Conservation (phyloP, 768 basidiomycete genomes). For the Lyophyllum shimeji region DNA sequence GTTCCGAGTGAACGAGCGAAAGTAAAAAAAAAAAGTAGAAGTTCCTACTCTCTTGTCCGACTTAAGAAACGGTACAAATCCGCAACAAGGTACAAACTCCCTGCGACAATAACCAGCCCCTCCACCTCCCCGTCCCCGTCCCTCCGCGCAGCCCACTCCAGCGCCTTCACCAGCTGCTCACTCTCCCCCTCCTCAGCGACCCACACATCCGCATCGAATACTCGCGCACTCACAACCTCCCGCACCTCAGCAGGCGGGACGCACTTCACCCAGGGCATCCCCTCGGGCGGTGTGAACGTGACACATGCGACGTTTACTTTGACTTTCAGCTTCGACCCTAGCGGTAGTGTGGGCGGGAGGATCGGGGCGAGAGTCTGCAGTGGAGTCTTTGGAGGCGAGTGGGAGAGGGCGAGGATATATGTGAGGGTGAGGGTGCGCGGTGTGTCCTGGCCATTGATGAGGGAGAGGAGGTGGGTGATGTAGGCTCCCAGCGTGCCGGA, state of each 20-base stretch:
- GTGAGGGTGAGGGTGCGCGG: slow-evolving; percentile 48
- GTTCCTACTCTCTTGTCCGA: too few species aligned
- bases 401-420: slow-evolving; percentile 80
- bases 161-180: slow-evolving; percentile 30
- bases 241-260: slow-evolving; percentile 53
- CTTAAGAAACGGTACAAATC: slow-evolving; percentile 62
- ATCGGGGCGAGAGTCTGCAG: slow-evolving; percentile 69
- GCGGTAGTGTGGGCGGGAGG: slow-evolving; percentile 40
- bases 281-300: slow-evolving; percentile 73
- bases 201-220: slow-evolving; percentile 27
- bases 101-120: slow-evolving; percentile 72
- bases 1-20: too few species aligned
- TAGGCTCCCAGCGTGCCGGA: slow-evolving; percentile 49
- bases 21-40: too few species aligned
- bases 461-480: slow-evolving; percentile 37
- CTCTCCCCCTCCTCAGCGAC: slow-evolving; percentile 24
- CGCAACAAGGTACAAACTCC: slow-evolving; percentile 92
- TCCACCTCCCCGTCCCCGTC: too few species aligned
- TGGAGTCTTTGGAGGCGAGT: slow-evolving; percentile 76
- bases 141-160: slow-evolving; percentile 54
- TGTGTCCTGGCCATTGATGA: slow-evolving; percentile 15
- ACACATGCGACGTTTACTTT: slow-evolving; percentile 52
- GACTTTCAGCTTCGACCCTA: slow-evolving; percentile 25
- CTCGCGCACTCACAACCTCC: slow-evolving; percentile 33
- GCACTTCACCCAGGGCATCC: slow-evolving; percentile 92